These are phyloP conservation scores for Vaccinium darrowii DNA, from an alignment of 148 eudicot species.

Conservation along the genomic window DNA sequence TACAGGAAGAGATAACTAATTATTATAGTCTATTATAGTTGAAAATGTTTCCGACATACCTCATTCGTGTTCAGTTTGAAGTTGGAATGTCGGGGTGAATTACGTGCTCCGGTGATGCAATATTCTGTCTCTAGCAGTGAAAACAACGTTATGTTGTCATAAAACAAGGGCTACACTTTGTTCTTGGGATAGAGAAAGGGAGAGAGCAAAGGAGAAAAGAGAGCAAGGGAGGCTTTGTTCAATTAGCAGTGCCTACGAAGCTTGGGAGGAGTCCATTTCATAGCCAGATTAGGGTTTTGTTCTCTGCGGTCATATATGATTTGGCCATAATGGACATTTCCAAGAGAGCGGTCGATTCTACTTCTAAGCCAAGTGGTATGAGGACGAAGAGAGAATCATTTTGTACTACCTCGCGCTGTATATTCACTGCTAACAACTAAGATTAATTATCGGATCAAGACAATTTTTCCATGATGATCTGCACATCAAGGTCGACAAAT, in stretches of 20 bases:
- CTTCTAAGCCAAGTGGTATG: not conserved
- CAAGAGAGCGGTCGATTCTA: not conserved
- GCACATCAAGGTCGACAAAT: too few relatives aligned
- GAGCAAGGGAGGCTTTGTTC: not conserved
- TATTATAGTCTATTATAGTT: not conserved
- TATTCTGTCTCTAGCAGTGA: not conserved
- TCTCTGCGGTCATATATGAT: not conserved
- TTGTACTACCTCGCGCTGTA: not conserved
- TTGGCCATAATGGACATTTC: not conserved
- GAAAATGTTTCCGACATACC: not conserved
- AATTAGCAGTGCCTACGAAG: not conserved
- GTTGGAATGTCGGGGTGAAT: not conserved
- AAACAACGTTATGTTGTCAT: not conserved
- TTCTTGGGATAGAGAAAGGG: not conserved
- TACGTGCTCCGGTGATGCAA: not conserved
- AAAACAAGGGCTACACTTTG: not conserved
- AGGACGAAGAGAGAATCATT: not conserved
- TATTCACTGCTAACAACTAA: not conserved
- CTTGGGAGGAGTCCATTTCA: not conserved
- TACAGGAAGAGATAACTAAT: not conserved
- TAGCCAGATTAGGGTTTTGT: not conserved
- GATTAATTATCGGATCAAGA: too few relatives aligned
- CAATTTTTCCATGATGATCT: too few relatives aligned
- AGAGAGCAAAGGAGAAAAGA: not conserved
- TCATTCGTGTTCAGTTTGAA: not conserved